Percentiles rank a stretch among this genome's conserved stretches.
Evolutionary conservation across 139 green algal genomes (phyloP).

Genomic region (Mychonastes homosphaera): DNA sequence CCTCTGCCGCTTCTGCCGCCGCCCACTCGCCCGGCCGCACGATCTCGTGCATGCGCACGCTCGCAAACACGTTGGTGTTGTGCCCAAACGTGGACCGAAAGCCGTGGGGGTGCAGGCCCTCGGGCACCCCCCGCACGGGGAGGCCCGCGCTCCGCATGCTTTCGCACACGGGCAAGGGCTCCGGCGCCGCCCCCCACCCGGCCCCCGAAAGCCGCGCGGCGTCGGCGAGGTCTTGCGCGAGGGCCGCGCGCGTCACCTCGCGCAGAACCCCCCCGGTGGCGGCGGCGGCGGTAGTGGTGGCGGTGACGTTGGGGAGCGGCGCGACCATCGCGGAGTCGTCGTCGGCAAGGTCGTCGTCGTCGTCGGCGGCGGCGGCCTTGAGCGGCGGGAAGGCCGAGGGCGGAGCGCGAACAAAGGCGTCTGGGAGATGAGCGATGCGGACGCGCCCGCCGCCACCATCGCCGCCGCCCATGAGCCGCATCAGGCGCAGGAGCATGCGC

Average conservation of each 20-base stretch:
- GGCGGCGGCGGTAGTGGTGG: background rate
- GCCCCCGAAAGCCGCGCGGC: background rate
- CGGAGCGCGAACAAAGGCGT: background rate
- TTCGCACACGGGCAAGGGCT: background rate
- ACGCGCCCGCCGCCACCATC: background rate
- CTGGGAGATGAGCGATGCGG: background rate
- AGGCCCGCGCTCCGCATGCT: slow-evolving; percentile 1
- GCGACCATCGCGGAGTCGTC: background rate
- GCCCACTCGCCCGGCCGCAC: background rate
- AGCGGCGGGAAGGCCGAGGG: background rate
- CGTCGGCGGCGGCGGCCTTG: background rate
- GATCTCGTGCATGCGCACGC: background rate
- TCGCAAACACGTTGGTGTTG: slow-evolving; percentile 60
- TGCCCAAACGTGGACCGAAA: slow-evolving; percentile 43
- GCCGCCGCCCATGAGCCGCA: slow-evolving; percentile 26
- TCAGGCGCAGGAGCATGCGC: slow-evolving; percentile 33
- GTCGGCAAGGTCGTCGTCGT: background rate
- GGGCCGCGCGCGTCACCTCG: background rate
- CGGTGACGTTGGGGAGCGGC: background rate
- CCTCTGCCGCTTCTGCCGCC: background rate
- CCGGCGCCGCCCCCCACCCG: background rate
- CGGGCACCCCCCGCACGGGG: slow-evolving; percentile 22
- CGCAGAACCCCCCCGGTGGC: background rate
- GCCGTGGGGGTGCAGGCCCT: slow-evolving; percentile 41
- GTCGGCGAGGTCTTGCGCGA: too few relatives aligned